Evolutionary conservation across 73 alveolate species (phyloP).

Genomic region (Tetrahymena elliotti): DNA sequence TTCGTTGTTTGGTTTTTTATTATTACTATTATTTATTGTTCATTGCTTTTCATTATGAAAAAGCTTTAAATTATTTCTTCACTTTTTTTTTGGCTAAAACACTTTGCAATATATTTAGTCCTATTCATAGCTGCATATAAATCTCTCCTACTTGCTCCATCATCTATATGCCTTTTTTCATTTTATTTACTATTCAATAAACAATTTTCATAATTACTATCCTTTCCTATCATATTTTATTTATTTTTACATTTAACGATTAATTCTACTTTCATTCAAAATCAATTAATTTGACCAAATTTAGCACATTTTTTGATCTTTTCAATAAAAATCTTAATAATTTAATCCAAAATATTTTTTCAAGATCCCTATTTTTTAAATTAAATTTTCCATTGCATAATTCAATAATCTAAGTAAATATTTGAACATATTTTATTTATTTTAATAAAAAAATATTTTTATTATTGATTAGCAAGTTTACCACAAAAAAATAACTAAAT

Average conservation of each 20-base stretch:
- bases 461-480: no score
- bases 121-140: not conserved
- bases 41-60: not conserved
- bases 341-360: no score
- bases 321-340: no score
- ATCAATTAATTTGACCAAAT: not conserved
- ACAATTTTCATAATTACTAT: not conserved
- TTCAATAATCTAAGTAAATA: no score
- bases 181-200: not conserved
- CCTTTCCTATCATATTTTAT: not conserved
- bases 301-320: not conserved
- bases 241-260: not conserved
- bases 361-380: no score
- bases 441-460: no score
- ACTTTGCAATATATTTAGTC: not conserved
- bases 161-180: not conserved
- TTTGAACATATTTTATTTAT: no score
- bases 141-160: not conserved
- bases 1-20: not conserved
- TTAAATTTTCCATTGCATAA: no score
- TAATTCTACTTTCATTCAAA: not conserved
- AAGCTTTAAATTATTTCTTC: not conserved
- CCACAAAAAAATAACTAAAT: no score
- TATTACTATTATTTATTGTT: not conserved
- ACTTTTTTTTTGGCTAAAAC: not conserved